A percentile compares a stretch with the other conserved stretches of the same genome.
phyloP scores from a whole-genome alignment of 441 rosid species.

The Jatropha podagrica region DNA sequence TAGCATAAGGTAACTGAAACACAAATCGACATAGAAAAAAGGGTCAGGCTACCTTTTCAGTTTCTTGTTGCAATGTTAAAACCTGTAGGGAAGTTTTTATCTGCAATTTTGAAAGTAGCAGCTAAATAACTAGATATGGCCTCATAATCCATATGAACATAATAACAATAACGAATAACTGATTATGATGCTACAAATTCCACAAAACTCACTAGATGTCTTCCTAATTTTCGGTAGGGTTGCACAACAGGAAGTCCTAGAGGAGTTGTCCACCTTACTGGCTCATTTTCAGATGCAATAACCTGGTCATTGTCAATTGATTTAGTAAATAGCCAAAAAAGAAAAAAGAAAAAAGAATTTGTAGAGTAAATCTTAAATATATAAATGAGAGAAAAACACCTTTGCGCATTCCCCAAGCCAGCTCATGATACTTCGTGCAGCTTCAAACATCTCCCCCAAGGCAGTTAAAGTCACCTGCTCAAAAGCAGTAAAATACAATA shows the following conservation, averaged over 20 bases:
- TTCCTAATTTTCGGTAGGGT: constrained; percentile 77
- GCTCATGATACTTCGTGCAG: constrained; percentile 88
- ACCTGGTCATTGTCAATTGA: constrained; percentile 45
- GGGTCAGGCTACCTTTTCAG: constrained; percentile 60
- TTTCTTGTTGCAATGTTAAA: constrained; percentile 82
- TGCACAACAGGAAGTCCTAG: constrained; percentile 99
- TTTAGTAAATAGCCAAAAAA: constrained; percentile 13
- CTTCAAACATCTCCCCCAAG: constrained; percentile 91
- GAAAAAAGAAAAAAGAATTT: neutral
- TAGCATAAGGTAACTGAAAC: neutral
- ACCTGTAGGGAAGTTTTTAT: constrained; percentile 95
- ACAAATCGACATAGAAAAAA: constrained; percentile 7
- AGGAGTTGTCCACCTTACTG: constrained; percentile 96
- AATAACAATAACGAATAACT: constrained; percentile 3
- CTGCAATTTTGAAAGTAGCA: constrained; percentile 44
- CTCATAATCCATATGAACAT: constrained; percentile 8
- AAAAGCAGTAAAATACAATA: constrained; percentile 23
- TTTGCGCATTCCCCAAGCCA: constrained; percentile 99
- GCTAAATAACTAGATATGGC: constrained; percentile 17
- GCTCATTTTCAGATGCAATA: constrained; percentile 84
- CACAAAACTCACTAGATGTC: constrained; percentile 60
- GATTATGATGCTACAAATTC: constrained; percentile 10
- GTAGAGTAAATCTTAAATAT: neutral
- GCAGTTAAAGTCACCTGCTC: constrained; percentile 84
- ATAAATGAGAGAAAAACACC: constrained; percentile 39